Conservation (phyloP, 2,329 filamentous ascomycete species). For the Fusarium robinianum region DNA sequence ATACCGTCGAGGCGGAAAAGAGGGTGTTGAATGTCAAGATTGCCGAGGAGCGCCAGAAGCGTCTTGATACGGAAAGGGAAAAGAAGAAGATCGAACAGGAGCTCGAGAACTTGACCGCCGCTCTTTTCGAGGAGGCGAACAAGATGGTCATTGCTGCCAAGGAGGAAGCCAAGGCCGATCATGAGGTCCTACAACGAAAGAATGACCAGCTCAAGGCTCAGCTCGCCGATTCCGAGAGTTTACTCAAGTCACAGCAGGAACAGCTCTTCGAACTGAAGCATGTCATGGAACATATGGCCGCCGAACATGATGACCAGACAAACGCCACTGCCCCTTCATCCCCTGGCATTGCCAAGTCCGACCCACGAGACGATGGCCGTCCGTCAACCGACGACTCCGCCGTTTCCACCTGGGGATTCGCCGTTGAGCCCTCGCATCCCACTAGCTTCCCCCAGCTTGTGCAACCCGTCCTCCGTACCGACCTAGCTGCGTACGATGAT, state of each 20-base stretch:
- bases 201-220: slow-evolving; percentile 88
- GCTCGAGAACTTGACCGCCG: slow-evolving; percentile 85
- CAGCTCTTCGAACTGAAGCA: slow-evolving; percentile 89
- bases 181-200: slow-evolving; percentile 78
- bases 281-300: slow-evolving; percentile 86
- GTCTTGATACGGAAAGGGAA: slow-evolving; percentile 71
- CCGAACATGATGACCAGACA: slow-evolving; percentile 72
- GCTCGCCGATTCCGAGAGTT: slow-evolving; percentile 80
- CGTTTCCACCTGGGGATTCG: slow-evolving; percentile 39
- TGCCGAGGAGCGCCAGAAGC: slow-evolving; percentile 67
- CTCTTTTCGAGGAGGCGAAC: slow-evolving; percentile 97
- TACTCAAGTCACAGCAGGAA: slow-evolving; percentile 89
- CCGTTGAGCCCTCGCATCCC: slow-evolving; percentile 57
- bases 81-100: slow-evolving; percentile 92
- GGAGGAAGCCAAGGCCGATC: slow-evolving; percentile 83
- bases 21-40: slow-evolving; percentile 60
- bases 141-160: slow-evolving; percentile 92
- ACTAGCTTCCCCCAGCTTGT: slow-evolving; percentile 82
- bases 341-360: slow-evolving; percentile 73
- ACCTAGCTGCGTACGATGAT: slow-evolving; percentile 80
- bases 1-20: slow-evolving; percentile 75
- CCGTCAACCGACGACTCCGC: slow-evolving; percentile 39
- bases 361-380: slow-evolving; percentile 56
- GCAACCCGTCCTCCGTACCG: slow-evolving; percentile 79
- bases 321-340: slow-evolving; percentile 81